Percentiles rank a stretch among this genome's conserved stretches.
Evolutionary conservation across 495 filamentous ascomycete genomes (phyloP).

Genomic region (Aspergillus diversus): DNA sequence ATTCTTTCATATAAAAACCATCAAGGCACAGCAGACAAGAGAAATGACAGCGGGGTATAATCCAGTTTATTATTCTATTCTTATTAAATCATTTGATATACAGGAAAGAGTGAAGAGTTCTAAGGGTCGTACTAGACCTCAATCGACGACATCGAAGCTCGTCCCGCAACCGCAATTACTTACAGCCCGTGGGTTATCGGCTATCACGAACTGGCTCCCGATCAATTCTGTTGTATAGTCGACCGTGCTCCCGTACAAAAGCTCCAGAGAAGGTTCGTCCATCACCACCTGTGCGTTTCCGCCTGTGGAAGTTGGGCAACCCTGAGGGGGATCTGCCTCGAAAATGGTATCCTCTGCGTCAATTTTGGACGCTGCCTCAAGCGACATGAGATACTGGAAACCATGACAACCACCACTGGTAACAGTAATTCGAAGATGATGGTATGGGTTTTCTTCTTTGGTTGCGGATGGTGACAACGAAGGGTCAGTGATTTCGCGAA

Average conservation of each 20-base stretch:
- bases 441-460: conserved; percentile 76
- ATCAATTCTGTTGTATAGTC: conserved; percentile 98
- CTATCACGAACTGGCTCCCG: conserved; percentile 96
- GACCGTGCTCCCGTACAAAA: conserved; percentile 89
- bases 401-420: conserved; percentile 95
- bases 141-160: conserved; percentile 89
- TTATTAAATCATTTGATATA: neutral
- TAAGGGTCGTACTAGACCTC: neutral
- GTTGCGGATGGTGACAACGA: conserved; percentile 45
- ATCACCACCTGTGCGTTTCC: conserved; percentile 82
- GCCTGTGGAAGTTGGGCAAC: conserved; percentile 35
- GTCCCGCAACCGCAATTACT: conserved; percentile 98
- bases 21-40: neutral
- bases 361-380: conserved; percentile 62
- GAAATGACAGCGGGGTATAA: neutral
- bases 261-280: conserved; percentile 83
- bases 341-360: conserved; percentile 72
- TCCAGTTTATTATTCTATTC: neutral
- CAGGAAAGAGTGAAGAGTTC: neutral
- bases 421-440: conserved; percentile 87
- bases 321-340: conserved; percentile 36
- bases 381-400: conserved; percentile 94
- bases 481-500: conserved; percentile 61
- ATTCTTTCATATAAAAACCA: neutral
- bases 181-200: conserved; percentile 85